These are phyloP conservation scores for Ogataea methanolica DNA, from an alignment of 805 yeast genomes.

Conservation along the genomic window DNA sequence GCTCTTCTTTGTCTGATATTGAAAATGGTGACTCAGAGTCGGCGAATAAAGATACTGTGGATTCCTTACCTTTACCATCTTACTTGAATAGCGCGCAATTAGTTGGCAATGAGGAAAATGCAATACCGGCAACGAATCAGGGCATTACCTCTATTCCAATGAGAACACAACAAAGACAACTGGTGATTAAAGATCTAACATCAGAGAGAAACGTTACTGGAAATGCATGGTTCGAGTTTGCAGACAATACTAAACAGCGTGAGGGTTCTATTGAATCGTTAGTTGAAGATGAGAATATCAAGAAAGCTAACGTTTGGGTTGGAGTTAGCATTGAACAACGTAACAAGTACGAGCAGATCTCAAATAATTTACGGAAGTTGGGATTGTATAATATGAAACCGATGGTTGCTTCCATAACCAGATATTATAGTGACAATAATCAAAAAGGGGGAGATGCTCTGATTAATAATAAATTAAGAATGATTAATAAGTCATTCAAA, in stretches of 20 bases:
- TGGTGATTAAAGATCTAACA: constrained; percentile 21
- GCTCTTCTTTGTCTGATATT: neutral
- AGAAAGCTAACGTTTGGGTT: constrained; percentile 17
- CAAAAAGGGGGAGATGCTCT: neutral
- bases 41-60: neutral
- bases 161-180: constrained; percentile 27
- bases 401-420: constrained; percentile 16
- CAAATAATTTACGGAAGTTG: constrained; percentile 26
- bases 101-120: neutral
- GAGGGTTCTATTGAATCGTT: constrained; percentile 4
- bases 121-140: neutral
- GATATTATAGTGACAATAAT: constrained; percentile 2
- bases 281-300: constrained; percentile 1
- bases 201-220: constrained; percentile 11
- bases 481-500: neutral
- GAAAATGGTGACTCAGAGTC: neutral
- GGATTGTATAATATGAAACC: constrained; percentile 25
- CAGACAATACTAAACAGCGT: neutral
- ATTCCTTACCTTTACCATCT: neutral
- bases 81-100: too few species aligned
- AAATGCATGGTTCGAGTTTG: constrained; percentile 21
- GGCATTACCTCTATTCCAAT: constrained; percentile 13
- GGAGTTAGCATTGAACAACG: constrained; percentile 23
- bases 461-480: constrained; percentile 4
- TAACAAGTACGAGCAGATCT: constrained; percentile 24